These are phyloP conservation scores for Leccinum aurantiacum DNA, from an alignment of 768 basidiomycete species.

Conservation along the genomic window DNA sequence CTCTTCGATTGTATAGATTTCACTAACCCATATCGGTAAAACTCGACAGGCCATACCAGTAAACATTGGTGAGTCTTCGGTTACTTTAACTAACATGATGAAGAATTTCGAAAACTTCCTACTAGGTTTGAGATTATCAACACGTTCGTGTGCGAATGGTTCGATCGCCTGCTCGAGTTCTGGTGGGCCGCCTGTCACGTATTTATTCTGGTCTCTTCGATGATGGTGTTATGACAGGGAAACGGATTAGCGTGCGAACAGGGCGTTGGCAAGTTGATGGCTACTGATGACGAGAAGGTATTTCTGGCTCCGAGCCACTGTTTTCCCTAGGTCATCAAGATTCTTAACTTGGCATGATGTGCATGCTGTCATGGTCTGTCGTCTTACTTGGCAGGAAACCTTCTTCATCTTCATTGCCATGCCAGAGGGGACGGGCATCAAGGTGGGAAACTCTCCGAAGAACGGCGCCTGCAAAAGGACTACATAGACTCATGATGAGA, in stretches of 20 bases:
- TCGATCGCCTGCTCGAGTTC: background rate
- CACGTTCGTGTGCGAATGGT: background rate
- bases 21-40: background rate
- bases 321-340: background rate
- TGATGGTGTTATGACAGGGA: background rate
- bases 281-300: background rate
- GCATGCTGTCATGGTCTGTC: background rate
- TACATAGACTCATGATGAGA: background rate
- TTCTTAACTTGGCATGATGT: background rate
- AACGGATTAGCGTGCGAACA: background rate
- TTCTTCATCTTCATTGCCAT: background rate
- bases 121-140: background rate
- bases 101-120: background rate
- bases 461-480: background rate
- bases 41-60: background rate
- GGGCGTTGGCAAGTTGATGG: background rate
- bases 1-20: background rate
- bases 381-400: background rate
- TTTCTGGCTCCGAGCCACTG: background rate
- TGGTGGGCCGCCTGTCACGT: background rate
- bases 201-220: background rate
- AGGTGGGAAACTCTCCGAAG: too few relatives aligned
- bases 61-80: background rate
- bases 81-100: background rate
- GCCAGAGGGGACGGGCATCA: too few relatives aligned